Percentiles rank a stretch among this genome's conserved stretches.
These are phyloP conservation scores for Porphyra umbilicalis DNA, from an alignment of 31 red algal genomes.

Conservation along the genomic window DNA sequence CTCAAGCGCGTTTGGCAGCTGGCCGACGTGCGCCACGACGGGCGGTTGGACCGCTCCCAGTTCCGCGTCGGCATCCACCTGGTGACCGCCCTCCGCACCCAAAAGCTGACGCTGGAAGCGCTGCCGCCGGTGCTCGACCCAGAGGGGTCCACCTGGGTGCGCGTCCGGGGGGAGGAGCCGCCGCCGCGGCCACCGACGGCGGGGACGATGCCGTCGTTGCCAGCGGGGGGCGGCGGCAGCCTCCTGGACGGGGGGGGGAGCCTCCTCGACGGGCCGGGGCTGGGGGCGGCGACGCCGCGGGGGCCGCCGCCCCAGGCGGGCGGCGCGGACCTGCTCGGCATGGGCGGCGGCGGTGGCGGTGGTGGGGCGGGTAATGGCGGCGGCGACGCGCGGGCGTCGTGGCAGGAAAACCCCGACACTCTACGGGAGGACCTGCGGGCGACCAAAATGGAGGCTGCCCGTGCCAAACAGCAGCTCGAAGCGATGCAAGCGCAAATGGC, in stretches of 20 bases:
- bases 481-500: neutral
- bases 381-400: neutral
- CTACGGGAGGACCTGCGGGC: neutral
- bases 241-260: neutral
- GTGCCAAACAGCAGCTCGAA: neutral
- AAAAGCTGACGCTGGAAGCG: conserved; percentile 19
- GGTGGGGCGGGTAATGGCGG: neutral
- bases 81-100: conserved; percentile 47
- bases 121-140: conserved; percentile 44
- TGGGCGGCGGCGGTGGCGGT: neutral
- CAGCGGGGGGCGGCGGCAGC: neutral
- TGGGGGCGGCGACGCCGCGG: neutral
- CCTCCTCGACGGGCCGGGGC: neutral
- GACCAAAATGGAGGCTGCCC: neutral
- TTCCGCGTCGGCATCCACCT: conserved; percentile 86
- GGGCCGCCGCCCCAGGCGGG: neutral
- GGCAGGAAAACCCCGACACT: neutral
- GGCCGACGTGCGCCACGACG: conserved; percentile 78
- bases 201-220: too few relatives aligned
- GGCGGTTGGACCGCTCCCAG: conserved; percentile 68
- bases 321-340: neutral
- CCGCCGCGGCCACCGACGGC: neutral
- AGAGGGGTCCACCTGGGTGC: conserved; percentile 53
- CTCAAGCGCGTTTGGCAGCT: conserved; percentile 84
- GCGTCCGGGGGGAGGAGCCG: conserved; percentile 53